Evolutionary conservation across 2,329 filamentous ascomycete species (phyloP), one percentile per base, ranked within the genome.

Genomic region (Trichophyton rubrum): DNA sequence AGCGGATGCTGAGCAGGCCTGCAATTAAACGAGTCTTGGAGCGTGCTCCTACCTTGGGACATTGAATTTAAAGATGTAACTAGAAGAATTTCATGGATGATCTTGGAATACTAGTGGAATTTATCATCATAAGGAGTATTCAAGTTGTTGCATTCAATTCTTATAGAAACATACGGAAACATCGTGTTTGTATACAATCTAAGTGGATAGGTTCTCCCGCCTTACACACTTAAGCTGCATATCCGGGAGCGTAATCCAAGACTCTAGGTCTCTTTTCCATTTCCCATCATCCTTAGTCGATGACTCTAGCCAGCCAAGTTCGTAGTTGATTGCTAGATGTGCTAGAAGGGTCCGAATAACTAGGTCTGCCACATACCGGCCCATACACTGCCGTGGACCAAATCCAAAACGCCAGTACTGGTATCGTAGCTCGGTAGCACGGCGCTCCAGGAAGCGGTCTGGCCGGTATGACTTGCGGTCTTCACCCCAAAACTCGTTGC

Each of bases 401-500:
- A 56, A 60, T 13, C 59, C 59, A 45, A 60, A 60, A 17, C 47
- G 33, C 59, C 47, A 56, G 45, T 38, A 56, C 11, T 60, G 27
- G 30, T 61, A 61, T 59, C 59, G 45, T 24, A 51, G 15, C 11
- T 59, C 27, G 3, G 41, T 49, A 13, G 24, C 33, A 41, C 20
- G 13, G 6, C 20, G 43, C 17, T 40, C 24, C 4, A 59, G 15
- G 35, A 68, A 68, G 15, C 67, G 62, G 2, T 64, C 60, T 1
- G 76, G 76, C 0, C 71, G 68, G 62, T 72, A 79, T 3, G 17
- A 49, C 3, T 65, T 53, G 17, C 64, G 62, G 63, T 78, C 75
- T 0, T 64, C 30, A 0, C 71, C 76, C 77, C 77, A 79, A 51
- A 67, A 71, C 3, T 65, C 60, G 58, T 75, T 70, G 4, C 65